Percentiles rank a stretch among this genome's conserved stretches.
These are phyloP conservation scores for Tricholoma furcatifolium DNA, from an alignment of 768 basidiomycete genomes.

Conservation along the genomic window DNA sequence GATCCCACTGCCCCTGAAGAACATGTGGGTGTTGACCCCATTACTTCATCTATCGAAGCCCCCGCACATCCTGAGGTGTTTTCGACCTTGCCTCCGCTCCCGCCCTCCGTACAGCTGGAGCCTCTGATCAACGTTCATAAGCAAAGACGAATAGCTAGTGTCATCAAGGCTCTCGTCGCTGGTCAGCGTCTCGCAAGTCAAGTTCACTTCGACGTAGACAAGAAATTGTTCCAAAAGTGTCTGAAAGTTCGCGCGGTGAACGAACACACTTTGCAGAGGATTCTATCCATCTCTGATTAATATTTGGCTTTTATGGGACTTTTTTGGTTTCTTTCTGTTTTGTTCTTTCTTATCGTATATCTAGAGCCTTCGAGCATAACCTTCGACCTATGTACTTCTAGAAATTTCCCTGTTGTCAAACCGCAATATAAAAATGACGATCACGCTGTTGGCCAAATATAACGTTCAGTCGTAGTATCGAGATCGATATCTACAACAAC, in stretches of 20 bases:
- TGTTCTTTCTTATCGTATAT: slow-evolving; percentile 17
- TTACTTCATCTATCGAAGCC: slow-evolving; percentile 61
- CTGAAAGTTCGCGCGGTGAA: slow-evolving; percentile 69
- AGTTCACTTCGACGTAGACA: slow-evolving; percentile 68
- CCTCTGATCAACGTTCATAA: slow-evolving; percentile 89
- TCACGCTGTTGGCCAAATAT: no score
- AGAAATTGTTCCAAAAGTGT: slow-evolving; percentile 75
- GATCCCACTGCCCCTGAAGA: slow-evolving; percentile 81
- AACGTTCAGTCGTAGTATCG: no score
- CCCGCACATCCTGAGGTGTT: slow-evolving; percentile 82
- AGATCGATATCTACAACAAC: no score
- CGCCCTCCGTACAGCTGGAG: slow-evolving; percentile 76
- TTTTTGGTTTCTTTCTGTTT: slow-evolving; percentile 7
- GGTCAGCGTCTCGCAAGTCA: slow-evolving; percentile 81
- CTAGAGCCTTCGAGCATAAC: slow-evolving; percentile 14
- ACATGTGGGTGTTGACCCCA: slow-evolving; percentile 61
- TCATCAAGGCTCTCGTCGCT: slow-evolving; percentile 78
- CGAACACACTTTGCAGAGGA: slow-evolving; percentile 50
- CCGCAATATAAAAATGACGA: no score
- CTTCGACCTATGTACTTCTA: slow-evolving; percentile 8
- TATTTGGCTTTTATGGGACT: slow-evolving; percentile 6
- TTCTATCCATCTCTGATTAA: slow-evolving; percentile 26
- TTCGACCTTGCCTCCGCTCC: slow-evolving; percentile 66
- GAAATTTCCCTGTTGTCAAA: no score
- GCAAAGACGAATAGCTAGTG: slow-evolving; percentile 76